Base-by-base conservation (phyloP, 2,329 filamentous ascomycete genomes). In the Alternaria angustiovoidea region DNA sequence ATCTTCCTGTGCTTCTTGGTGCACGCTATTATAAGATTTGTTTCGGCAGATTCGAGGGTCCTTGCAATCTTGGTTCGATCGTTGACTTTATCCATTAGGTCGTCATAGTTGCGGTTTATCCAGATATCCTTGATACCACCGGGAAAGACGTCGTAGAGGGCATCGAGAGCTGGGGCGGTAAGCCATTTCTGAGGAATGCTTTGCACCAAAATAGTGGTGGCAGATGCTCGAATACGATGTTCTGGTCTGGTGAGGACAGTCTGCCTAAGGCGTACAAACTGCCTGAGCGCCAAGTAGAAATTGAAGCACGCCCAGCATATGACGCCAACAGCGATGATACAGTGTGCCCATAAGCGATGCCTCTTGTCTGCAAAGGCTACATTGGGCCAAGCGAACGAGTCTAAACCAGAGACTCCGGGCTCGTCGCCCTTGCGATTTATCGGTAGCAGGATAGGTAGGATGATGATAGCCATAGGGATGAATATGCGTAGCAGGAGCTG, bases 61-160 rank as follows among this genome's bases (percentile, higher is more conserved):
- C 84, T 77, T 47, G 94, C 93, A 14, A 97, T 81, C 8, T 85
- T 81, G 62, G 93, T 88, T 44, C 95, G 87, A 64, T 88, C 82
- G 49, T 91, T 86, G 46, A 98, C 91, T 75, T 98, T 98, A 62
- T 94, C 90, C 47, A 92, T 86, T 11, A 99, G 85, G 8, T 89
- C 86, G 43, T 94, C 92, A 67, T 93, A 90, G 74, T 99, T 92
- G 62, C 94, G 88, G 61, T 97, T 99, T 70, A 99, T 89, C 94
- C 94, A 99, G 47, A 99, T 91, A 68, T 98, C 98, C 61, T 92
- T 88, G 73, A 99, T 90, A 30, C 95, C 95, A 20, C 95, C 95
- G 0, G 95, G 95, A 69, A 97, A 98, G 1, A 98, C 94, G 75
- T 99, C 95, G 72, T 96, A 99, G 0, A 99, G 83, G 0, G 90